Evolutionary conservation across 2,329 filamentous ascomycete genomes (phyloP).

Genomic region (Knoxdaviesia capensis): DNA sequence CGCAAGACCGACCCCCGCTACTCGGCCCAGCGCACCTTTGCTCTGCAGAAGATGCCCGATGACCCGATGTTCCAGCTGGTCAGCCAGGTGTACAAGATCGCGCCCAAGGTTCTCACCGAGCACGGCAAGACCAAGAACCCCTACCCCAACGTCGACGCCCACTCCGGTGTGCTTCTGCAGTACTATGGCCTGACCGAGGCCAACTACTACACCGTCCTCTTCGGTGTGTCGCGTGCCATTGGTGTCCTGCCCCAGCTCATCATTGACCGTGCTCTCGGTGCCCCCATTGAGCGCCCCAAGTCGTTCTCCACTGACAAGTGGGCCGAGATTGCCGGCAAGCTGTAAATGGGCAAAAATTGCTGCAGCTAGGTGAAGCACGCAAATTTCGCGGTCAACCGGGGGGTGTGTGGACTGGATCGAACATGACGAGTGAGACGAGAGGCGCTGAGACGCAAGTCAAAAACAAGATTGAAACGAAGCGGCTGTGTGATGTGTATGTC

Average conservation of each 20-base stretch:
- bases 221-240: constrained; percentile 93
- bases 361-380: no score
- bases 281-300: constrained; percentile 97
- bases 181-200: constrained; percentile 98
- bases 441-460: no score
- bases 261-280: constrained; percentile 93
- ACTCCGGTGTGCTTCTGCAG: constrained; percentile 97
- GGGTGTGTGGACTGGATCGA: no score
- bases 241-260: constrained; percentile 98
- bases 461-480: no score
- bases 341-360: constrained; percentile 34
- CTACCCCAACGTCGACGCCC: constrained; percentile 94
- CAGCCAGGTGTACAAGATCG: constrained; percentile 99
- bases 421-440: no score
- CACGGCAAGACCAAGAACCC: constrained; percentile 99
- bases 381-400: no score
- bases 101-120: constrained; percentile 90
- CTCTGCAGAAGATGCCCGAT: constrained; percentile 76
- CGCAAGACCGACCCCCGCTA: constrained; percentile 99
- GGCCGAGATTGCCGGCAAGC: constrained; percentile 79
- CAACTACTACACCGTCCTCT: constrained; percentile 99
- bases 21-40: constrained; percentile 94
- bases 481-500: no score
- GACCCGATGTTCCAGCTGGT: constrained; percentile 99
- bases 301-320: constrained; percentile 95